phyloP scores from a whole-genome alignment of 345 rosid genomes.

The Combretum micranthum region DNA sequence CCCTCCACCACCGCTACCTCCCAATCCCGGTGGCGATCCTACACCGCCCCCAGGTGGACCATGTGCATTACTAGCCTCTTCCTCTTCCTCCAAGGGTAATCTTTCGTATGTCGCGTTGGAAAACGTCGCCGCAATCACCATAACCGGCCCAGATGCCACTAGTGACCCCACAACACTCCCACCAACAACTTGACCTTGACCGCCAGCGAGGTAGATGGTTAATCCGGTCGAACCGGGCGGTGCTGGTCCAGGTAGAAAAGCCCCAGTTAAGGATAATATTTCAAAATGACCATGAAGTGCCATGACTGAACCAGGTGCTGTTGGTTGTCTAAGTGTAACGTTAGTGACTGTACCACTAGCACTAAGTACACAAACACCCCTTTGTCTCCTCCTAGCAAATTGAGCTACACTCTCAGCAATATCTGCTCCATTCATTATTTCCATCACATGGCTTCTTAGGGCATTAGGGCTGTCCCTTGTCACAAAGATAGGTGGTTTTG shows the following conservation, averaged over 20 bases:
- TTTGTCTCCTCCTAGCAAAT: conserved; percentile 37
- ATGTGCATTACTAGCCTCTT: conserved; percentile 21
- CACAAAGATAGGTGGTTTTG: conserved; percentile 40
- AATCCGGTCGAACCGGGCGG: conserved; percentile 43
- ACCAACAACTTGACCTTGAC: conserved; percentile 48
- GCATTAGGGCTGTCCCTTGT: conserved; percentile 49
- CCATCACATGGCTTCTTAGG: conserved; percentile 41
- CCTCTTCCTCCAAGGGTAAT: conserved; percentile 42
- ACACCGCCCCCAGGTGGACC: conserved; percentile 40
- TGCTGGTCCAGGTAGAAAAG: conserved; percentile 39
- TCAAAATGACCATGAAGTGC: conserved; percentile 45
- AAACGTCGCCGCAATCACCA: conserved; percentile 43
- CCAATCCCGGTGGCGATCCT: conserved; percentile 27
- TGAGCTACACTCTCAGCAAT: conserved; percentile 41
- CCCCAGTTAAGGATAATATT: conserved; percentile 38
- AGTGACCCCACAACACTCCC: conserved; percentile 44
- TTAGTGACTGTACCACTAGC: conserved; percentile 40
- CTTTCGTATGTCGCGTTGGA: conserved; percentile 47
- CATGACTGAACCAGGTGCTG: conserved; percentile 36
- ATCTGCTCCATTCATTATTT: conserved; percentile 34
- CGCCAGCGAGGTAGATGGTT: conserved; percentile 40
- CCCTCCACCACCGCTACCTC: conserved; percentile 23
- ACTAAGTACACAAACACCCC: conserved; percentile 42
- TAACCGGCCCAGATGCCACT: conserved; percentile 38
- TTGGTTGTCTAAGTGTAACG: conserved; percentile 41